Evolutionary conservation across 352 stramenopile species (phyloP).

Genomic region (Globisporangium uncinulatum): DNA sequence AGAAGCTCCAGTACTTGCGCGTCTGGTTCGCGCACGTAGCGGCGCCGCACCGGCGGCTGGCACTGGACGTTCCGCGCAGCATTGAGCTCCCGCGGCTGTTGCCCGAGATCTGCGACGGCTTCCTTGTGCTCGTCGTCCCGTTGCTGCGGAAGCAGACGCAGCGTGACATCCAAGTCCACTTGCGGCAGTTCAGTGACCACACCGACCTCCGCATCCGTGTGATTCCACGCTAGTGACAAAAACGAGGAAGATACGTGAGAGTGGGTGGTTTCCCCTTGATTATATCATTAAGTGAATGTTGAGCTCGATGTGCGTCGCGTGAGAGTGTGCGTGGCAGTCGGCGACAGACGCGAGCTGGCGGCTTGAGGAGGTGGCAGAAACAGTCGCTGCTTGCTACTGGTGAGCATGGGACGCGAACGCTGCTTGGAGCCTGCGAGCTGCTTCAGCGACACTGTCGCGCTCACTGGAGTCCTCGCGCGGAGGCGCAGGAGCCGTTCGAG

Average conservation of each 20-base stretch:
- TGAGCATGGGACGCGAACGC: neutral
- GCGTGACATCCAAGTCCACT: conserved; percentile 59
- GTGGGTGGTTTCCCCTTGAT: too few relatives aligned
- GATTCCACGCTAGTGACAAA: conserved; percentile 21
- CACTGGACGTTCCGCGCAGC: conserved; percentile 48
- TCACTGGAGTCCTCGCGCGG: neutral
- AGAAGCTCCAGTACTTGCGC: conserved; percentile 64
- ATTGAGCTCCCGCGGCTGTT: conserved; percentile 63
- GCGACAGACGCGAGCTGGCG: too few relatives aligned
- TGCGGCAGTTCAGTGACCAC: conserved; percentile 57
- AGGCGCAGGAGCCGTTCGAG: neutral
- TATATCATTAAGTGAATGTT: too few relatives aligned
- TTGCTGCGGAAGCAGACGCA: conserved; percentile 65
- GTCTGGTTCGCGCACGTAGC: conserved; percentile 59
- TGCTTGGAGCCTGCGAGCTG: neutral
- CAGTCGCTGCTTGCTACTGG: too few relatives aligned
- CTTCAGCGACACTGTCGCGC: neutral
- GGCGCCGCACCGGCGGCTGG: conserved; percentile 24
- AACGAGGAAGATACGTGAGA: neutral
- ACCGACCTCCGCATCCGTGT: conserved; percentile 68
- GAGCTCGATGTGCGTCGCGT: neutral
- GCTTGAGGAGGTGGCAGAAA: too few relatives aligned
- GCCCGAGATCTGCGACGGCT: conserved; percentile 70
- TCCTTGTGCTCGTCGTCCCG: conserved; percentile 74
- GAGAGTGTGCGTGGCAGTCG: neutral